A percentile compares a stretch with the other conserved stretches of the same genome.
phyloP scores from a whole-genome alignment of 805 yeast genomes.

The Yarrowia sp. region DNA sequence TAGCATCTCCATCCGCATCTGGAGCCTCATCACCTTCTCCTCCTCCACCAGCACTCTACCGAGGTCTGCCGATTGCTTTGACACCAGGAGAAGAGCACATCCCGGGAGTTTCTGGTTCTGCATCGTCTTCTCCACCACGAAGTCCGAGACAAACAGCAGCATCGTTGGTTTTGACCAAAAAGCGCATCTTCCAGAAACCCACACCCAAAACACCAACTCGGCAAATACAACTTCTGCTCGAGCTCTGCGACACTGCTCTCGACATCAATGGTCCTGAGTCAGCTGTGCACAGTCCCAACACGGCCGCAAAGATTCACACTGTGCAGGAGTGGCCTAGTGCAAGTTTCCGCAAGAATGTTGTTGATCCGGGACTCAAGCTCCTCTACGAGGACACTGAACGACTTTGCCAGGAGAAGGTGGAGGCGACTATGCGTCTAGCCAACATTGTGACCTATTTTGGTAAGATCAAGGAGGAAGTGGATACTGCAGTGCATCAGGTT shows the following conservation, averaged over 20 bases:
- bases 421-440: slow-evolving; percentile 70
- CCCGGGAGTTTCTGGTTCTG: slow-evolving; percentile 6
- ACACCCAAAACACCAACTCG: slow-evolving; percentile 52
- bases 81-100: slow-evolving; percentile 30
- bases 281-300: slow-evolving; percentile 13
- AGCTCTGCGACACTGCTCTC: slow-evolving; percentile 77
- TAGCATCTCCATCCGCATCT: slow-evolving; percentile 27
- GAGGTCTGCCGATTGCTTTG: slow-evolving; percentile 21
- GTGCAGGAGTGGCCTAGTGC: slow-evolving; percentile 38
- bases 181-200: slow-evolving; percentile 45
- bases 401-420: slow-evolving; percentile 68
- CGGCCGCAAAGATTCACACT: slow-evolving; percentile 21
- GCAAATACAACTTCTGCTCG: slow-evolving; percentile 60
- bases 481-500: slow-evolving; percentile 65
- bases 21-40: slow-evolving; percentile 22
- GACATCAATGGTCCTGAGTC: slow-evolving; percentile 73
- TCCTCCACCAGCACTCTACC: slow-evolving; percentile 20
- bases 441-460: slow-evolving; percentile 78
- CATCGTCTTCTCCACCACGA: slow-evolving; percentile 40
- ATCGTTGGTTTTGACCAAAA: slow-evolving; percentile 42
- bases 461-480: slow-evolving; percentile 79
- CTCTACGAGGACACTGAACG: slow-evolving; percentile 72
- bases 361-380: slow-evolving; percentile 63
- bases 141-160: slow-evolving; percentile 28
- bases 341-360: slow-evolving; percentile 18